These are phyloP conservation scores for Rhizoclosmatium globosum DNA, from an alignment of 192 early-diverging fungal species.

Conservation along the genomic window DNA sequence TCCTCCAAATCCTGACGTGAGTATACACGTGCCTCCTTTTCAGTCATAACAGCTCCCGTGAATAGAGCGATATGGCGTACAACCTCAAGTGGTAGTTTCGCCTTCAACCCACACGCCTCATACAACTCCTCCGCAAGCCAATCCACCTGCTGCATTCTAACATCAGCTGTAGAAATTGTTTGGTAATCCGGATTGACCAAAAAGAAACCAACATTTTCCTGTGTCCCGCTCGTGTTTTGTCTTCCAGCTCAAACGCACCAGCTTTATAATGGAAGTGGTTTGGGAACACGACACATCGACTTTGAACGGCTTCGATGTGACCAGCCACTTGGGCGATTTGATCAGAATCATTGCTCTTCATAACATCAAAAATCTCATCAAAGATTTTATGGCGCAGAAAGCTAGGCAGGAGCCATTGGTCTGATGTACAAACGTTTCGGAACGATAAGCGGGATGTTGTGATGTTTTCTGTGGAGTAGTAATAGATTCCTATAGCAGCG, in stretches of 20 bases:
- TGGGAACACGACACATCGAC: slow-evolving; percentile 74
- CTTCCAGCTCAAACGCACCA: slow-evolving; percentile 64
- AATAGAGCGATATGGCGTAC: neutral
- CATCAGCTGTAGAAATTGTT: slow-evolving; percentile 6
- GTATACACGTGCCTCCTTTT: too few relatives aligned
- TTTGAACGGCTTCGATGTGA: slow-evolving; percentile 43
- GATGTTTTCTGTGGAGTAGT: slow-evolving; percentile 77
- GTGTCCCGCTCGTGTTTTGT: slow-evolving; percentile 66
- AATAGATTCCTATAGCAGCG: slow-evolving; percentile 76
- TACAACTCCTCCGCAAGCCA: slow-evolving; percentile 25
- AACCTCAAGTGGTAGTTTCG: slow-evolving; percentile 6
- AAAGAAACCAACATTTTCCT: slow-evolving; percentile 78
- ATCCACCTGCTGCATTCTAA: slow-evolving; percentile 28
- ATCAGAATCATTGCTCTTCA: slow-evolving; percentile 18
- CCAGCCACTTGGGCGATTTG: slow-evolving; percentile 1
- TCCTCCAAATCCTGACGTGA: too few relatives aligned
- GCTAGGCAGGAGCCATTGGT: slow-evolving; percentile 24
- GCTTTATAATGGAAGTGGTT: slow-evolving; percentile 78
- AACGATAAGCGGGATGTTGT: slow-evolving; percentile 68
- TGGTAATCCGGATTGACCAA: slow-evolving; percentile 66
- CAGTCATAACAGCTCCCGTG: too few relatives aligned
- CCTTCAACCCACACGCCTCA: neutral
- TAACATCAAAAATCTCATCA: slow-evolving; percentile 35
- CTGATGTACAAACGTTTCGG: slow-evolving; percentile 38
- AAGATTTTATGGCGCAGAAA: slow-evolving; percentile 37